These are phyloP conservation scores for Geranium rotundifolium DNA, from an alignment of 345 rosid species.

Conservation along the genomic window DNA sequence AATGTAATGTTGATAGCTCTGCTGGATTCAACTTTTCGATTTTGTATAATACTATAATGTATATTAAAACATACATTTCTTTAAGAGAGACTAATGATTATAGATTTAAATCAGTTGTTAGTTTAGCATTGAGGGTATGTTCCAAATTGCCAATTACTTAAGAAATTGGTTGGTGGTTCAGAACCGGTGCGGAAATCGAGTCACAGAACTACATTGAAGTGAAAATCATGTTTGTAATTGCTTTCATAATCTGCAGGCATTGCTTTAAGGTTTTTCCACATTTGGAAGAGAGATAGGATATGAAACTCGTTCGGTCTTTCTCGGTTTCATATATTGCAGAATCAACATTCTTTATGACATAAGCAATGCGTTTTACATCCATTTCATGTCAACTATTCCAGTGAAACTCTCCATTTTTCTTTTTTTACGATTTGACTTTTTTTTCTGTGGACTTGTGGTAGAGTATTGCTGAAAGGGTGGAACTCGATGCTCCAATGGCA, in stretches of 20 bases:
- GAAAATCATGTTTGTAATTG: neutral
- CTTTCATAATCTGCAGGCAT: neutral
- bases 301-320: neutral
- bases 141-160: neutral
- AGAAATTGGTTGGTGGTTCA: neutral
- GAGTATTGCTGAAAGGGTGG: slow-evolving; percentile 84
- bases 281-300: neutral
- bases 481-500: slow-evolving; percentile 74
- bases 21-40: no score
- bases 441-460: slow-evolving; percentile 12
- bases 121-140: neutral
- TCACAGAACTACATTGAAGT: neutral
- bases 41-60: no score
- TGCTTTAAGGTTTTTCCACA: neutral
- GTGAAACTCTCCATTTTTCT: no score
- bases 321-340: neutral
- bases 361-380: neutral
- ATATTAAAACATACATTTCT: no score
- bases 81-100: no score
- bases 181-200: neutral
- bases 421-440: neutral
- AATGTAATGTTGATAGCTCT: no score
- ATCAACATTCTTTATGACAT: neutral
- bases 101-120: no score
- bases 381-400: no score